A percentile compares a stretch with the other conserved stretches of the same genome.
These are phyloP conservation scores for Leptomonas pyrrhocoris DNA, from an alignment of 208 protist genomes.

Conservation along the genomic window DNA sequence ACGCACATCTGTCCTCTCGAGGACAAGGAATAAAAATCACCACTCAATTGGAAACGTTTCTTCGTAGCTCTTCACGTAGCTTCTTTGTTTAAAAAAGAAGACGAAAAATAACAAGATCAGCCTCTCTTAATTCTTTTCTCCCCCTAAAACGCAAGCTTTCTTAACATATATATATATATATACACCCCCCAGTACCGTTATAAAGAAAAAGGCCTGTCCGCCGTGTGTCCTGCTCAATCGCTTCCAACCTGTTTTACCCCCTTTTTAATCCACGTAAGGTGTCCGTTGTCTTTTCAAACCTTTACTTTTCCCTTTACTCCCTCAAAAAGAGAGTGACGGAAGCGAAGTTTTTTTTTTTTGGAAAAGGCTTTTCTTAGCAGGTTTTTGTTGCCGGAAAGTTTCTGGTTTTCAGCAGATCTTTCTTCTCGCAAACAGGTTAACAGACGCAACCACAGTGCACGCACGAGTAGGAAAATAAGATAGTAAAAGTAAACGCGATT, in stretches of 20 bases:
- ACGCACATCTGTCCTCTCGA: no score
- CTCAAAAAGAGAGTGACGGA: background rate
- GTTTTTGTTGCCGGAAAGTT: no score
- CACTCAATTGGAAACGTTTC: no score
- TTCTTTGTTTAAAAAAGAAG: background rate
- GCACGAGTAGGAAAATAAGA: no score
- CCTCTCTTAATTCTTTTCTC: background rate
- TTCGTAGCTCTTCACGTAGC: background rate
- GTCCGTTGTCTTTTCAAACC: background rate
- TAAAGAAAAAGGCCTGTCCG: background rate
- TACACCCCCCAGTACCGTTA: background rate
- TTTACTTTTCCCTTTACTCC: slow-evolving; percentile 10
- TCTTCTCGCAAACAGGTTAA: no score
- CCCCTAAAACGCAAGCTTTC: background rate
- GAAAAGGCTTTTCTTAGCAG: no score
- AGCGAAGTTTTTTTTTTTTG: background rate
- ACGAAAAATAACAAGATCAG: background rate
- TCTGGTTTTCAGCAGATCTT: no score
- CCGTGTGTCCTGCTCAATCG: background rate
- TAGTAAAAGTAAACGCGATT: no score
- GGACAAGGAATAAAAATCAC: no score
- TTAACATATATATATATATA: background rate
- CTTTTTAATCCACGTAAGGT: slow-evolving; percentile 1
- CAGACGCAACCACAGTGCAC: no score
- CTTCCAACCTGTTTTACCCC: background rate